Percentiles rank a stretch among this genome's conserved stretches.
Evolutionary conservation across 106 monocot genomes (phyloP).

Genomic region (Dendrobium nobile): DNA sequence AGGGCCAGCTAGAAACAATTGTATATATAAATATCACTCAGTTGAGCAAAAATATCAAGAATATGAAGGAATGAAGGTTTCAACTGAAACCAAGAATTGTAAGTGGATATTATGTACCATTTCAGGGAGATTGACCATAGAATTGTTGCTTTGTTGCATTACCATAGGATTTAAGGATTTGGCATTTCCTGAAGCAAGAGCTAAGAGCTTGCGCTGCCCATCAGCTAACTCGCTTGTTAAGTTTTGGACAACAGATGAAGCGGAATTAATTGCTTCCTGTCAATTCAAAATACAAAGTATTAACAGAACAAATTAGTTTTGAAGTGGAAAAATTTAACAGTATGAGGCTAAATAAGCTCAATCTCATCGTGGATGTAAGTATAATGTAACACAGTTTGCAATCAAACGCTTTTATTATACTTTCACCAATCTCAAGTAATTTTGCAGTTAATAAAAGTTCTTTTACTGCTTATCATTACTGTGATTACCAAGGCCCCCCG

Average conservation of each 20-base stretch:
- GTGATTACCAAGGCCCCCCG: too few species aligned
- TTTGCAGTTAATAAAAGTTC: too few species aligned
- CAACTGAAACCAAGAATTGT: not conserved
- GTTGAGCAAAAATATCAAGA: not conserved
- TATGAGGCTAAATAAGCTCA: not conserved
- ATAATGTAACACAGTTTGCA: not conserved
- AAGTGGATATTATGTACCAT: constrained; percentile 16
- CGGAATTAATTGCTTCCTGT: constrained; percentile 83
- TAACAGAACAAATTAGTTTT: not conserved
- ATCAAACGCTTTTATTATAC: too few species aligned
- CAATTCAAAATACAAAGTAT: not conserved
- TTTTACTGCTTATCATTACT: too few species aligned
- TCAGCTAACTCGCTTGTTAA: constrained; percentile 62
- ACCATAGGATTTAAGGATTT: constrained; percentile 40
- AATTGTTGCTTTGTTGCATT: constrained; percentile 53
- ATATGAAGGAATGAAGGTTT: not conserved
- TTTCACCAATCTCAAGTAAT: too few species aligned
- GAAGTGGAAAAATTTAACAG: not conserved
- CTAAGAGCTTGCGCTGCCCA: constrained; percentile 67
- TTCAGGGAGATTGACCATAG: constrained; percentile 37
- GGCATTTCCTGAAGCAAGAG: constrained; percentile 46
- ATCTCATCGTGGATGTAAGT: not conserved
- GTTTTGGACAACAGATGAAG: constrained; percentile 64
- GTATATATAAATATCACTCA: not conserved
- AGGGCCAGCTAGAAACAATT: constrained; percentile 12